These are phyloP conservation scores for Debaryomyces fabryi DNA, from an alignment of 1,139 yeast genomes.

Conservation along the genomic window DNA sequence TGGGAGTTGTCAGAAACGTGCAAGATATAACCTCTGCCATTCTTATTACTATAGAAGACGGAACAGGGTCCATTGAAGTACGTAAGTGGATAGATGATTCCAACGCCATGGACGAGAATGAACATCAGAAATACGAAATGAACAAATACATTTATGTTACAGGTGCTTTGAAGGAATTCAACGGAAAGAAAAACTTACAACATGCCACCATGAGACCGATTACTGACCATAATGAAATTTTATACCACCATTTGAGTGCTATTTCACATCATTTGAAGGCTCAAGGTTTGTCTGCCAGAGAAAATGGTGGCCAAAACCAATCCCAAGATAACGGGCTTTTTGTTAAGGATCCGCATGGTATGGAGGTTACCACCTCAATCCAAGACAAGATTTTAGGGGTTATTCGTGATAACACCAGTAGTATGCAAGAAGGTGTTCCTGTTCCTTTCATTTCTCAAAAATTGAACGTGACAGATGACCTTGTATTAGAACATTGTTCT, in stretches of 20 bases:
- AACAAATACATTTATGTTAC: conserved; percentile 65
- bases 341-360: conserved; percentile 42
- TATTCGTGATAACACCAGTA: conserved; percentile 51
- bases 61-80: conserved; percentile 76
- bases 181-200: conserved; percentile 66
- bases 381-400: conserved; percentile 51
- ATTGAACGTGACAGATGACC: conserved; percentile 51
- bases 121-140: conserved; percentile 33
- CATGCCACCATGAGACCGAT: conserved; percentile 63
- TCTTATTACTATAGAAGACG: conserved; percentile 72
- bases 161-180: conserved; percentile 73
- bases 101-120: conserved; percentile 36
- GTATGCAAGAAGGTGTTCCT: conserved; percentile 77
- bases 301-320: conserved; percentile 12
- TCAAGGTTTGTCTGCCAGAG: conserved; percentile 36
- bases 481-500: conserved; percentile 51
- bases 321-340: conserved; percentile 40
- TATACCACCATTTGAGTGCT: conserved; percentile 77
- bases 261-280: conserved; percentile 61
- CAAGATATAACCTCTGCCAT: conserved; percentile 57
- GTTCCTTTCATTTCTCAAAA: conserved; percentile 60
- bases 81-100: conserved; percentile 69
- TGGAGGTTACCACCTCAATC: conserved; percentile 30
- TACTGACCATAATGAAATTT: conserved; percentile 71
- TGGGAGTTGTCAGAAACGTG: conserved; percentile 66